Conservation (phyloP, 192 early-diverging fungal genomes). For the Cetraspora pellucida region DNA sequence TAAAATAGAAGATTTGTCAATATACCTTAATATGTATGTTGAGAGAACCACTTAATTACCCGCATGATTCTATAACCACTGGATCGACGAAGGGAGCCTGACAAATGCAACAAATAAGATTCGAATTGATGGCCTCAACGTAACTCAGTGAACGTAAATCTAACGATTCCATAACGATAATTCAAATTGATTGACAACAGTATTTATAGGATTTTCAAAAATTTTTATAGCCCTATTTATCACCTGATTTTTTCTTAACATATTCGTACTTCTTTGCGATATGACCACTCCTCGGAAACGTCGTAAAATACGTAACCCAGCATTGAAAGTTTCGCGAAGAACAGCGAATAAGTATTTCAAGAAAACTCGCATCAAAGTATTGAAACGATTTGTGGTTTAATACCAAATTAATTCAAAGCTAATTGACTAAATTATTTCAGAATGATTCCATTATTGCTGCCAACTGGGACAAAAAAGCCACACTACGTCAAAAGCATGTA, state of each 20-base stretch:
- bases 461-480: slow-evolving; percentile 71
- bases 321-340: slow-evolving; percentile 62
- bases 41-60: slow-evolving; percentile 34
- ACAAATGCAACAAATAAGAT: slow-evolving; percentile 53
- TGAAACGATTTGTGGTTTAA: background rate
- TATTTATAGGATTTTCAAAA: too few relatives aligned
- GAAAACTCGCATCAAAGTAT: slow-evolving; percentile 57
- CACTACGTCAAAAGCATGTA: slow-evolving; percentile 67
- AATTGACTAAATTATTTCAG: slow-evolving; percentile 18
- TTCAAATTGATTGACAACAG: too few relatives aligned
- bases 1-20: slow-evolving; percentile 1
- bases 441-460: slow-evolving; percentile 64
- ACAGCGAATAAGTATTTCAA: slow-evolving; percentile 65
- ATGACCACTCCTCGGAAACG: slow-evolving; percentile 72
- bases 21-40: background rate
- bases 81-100: slow-evolving; percentile 51
- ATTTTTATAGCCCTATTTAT: too few relatives aligned
- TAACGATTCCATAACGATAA: background rate
- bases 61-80: slow-evolving; percentile 44
- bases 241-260: too few relatives aligned
- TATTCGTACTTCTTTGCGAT: background rate
- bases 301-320: slow-evolving; percentile 65
- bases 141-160: slow-evolving; percentile 35
- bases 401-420: background rate
- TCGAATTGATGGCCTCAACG: slow-evolving; percentile 41